Evolutionary conservation across 257 asterid species (phyloP).

Genomic region (Ballota nigra): DNA sequence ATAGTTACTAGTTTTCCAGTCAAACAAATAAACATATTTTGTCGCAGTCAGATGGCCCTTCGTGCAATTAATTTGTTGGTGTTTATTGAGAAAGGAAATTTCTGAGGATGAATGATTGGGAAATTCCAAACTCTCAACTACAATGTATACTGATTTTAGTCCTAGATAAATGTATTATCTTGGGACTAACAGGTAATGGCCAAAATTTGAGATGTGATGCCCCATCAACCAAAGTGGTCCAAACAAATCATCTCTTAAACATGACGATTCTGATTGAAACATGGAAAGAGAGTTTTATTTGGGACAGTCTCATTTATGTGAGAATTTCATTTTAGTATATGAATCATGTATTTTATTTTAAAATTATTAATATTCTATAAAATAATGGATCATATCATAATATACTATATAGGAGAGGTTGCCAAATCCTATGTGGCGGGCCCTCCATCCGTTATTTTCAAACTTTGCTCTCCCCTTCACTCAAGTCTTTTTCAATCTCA

Average conservation of each 20-base stretch:
- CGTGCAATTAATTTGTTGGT: slow-evolving; percentile 9
- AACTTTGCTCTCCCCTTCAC: too few species aligned
- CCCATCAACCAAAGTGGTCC: slow-evolving; percentile 17
- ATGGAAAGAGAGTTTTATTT: not conserved
- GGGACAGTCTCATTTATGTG: too few species aligned
- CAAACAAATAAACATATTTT: not conserved
- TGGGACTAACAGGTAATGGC: not conserved
- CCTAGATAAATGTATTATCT: not conserved
- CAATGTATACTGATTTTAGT: not conserved
- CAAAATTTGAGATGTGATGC: not conserved
- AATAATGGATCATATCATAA: too few species aligned
- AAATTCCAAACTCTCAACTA: slow-evolving; percentile 19
- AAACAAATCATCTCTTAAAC: not conserved
- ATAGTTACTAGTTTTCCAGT: not conserved
- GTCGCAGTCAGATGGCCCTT: not conserved
- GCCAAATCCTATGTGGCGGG: too few species aligned
- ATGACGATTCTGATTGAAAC: not conserved
- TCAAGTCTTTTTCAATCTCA: too few species aligned
- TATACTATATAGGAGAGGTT: too few species aligned
- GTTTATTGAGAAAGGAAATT: slow-evolving; percentile 12
- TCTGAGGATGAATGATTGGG: slow-evolving; percentile 14
- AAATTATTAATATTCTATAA: too few species aligned
- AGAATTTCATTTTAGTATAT: too few species aligned
- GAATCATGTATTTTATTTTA: too few species aligned
- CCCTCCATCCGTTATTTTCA: too few species aligned